Evolutionary conservation across 2,329 filamentous ascomycete genomes (phyloP).

Genomic region (Conoideocrella luteorostrata): DNA sequence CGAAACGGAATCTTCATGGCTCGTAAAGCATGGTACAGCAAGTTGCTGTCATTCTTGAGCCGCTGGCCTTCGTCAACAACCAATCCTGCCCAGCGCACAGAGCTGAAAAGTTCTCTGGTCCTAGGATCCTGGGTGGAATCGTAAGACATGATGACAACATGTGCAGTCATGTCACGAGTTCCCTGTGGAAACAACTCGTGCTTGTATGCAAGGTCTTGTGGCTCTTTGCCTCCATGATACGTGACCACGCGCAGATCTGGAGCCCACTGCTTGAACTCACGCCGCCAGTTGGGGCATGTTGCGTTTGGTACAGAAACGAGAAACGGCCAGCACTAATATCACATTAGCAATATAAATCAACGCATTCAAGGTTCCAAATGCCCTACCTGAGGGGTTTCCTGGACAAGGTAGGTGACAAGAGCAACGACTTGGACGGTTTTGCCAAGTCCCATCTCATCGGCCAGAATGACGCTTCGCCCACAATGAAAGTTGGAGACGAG

Average conservation of each 20-base stretch:
- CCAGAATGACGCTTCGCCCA: conserved; percentile 79
- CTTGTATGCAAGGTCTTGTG: conserved; percentile 70
- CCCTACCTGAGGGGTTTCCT: conserved; percentile 49
- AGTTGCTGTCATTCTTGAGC: conserved; percentile 84
- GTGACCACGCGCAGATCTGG: conserved; percentile 83
- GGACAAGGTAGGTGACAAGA: conserved; percentile 67
- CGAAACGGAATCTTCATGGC: conserved; percentile 75
- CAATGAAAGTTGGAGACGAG: conserved; percentile 83
- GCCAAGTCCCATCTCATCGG: conserved; percentile 96
- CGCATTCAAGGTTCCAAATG: neutral
- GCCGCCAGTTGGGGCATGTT: conserved; percentile 95
- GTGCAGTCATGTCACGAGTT: conserved; percentile 66
- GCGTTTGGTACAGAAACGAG: conserved; percentile 90
- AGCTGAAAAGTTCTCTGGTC: conserved; percentile 58
- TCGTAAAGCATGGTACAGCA: conserved; percentile 69
- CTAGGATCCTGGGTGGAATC: conserved; percentile 75
- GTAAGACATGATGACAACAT: conserved; percentile 92
- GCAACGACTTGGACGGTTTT: conserved; percentile 94
- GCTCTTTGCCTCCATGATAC: conserved; percentile 72
- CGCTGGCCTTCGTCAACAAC: conserved; percentile 94
- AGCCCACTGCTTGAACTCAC: conserved; percentile 91
- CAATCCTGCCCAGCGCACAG: conserved; percentile 76
- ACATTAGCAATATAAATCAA: conserved; percentile 11
- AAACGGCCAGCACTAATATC: conserved; percentile 70
- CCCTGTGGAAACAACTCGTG: conserved; percentile 77